Evolutionary conservation across 495 filamentous ascomycete species (phyloP).

Genomic region (Neurospora sp.): DNA sequence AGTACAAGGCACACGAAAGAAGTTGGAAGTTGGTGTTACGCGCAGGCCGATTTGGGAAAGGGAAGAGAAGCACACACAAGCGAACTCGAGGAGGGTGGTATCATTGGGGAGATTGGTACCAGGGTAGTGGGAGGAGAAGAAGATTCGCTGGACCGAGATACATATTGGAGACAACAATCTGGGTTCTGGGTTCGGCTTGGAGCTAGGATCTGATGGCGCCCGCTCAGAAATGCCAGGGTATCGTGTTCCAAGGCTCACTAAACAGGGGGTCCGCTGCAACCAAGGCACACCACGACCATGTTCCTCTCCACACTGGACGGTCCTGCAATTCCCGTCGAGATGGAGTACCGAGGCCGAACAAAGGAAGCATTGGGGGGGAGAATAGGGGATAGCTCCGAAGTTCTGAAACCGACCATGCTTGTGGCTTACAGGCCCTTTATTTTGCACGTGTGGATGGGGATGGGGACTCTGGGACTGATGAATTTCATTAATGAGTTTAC

Average conservation of each 20-base stretch:
- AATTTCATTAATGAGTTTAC: background rate
- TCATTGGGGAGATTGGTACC: background rate
- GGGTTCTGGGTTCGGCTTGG: background rate
- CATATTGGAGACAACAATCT: background rate
- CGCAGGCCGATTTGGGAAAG: background rate
- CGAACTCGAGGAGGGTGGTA: background rate
- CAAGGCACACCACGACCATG: background rate
- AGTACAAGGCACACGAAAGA: background rate
- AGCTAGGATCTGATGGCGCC: background rate
- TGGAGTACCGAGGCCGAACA: background rate
- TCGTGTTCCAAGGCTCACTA: background rate
- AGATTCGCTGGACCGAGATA: background rate
- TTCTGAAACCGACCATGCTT: background rate
- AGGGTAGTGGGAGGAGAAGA: background rate
- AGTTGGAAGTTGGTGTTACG: background rate
- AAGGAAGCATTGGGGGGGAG: background rate
- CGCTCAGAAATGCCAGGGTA: background rate
- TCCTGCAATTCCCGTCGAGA: conserved; percentile 4
- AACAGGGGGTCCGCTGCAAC: background rate
- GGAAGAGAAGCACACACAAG: background rate
- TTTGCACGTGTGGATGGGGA: background rate
- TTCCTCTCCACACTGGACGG: background rate
- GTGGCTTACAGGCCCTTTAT: background rate
- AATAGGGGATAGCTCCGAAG: background rate
- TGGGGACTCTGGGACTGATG: background rate